Percentiles rank a stretch among this genome's conserved stretches.
Conservation (phyloP, 225 moss, liverwort and hornwort species). For the Asterella californica region DNA sequence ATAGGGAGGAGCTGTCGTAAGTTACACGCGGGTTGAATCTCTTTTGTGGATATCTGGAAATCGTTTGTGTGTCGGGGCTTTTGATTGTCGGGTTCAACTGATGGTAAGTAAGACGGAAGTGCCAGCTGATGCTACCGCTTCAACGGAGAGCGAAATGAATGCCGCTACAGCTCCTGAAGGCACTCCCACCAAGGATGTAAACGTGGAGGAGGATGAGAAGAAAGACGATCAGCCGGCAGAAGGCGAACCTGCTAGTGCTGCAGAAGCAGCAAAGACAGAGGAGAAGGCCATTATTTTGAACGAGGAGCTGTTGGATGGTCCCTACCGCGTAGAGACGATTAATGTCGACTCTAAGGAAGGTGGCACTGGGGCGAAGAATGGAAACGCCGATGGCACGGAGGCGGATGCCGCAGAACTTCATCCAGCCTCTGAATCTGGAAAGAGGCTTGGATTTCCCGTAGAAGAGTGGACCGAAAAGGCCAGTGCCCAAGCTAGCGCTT, state of each 20-base stretch:
- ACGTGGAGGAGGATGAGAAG: conserved; percentile 15
- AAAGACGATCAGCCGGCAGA: background rate
- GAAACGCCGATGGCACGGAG: background rate
- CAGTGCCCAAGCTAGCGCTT: conserved; percentile 23
- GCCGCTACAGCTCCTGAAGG: conserved; percentile 10
- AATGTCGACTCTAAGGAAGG: conserved; percentile 5
- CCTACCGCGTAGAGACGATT: conserved; percentile 20
- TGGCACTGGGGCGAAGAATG: background rate
- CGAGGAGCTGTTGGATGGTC: conserved; percentile 30
- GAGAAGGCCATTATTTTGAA: conserved; percentile 26
- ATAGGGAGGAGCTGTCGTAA: background rate
- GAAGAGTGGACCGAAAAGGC: conserved; percentile 31
- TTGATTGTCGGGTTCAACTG: conserved; percentile 4
- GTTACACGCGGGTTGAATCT: background rate
- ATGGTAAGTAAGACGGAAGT: conserved; percentile 21
- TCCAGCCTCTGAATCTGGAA: conserved; percentile 24
- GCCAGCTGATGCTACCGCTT: conserved; percentile 24
- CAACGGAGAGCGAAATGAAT: conserved; percentile 20
- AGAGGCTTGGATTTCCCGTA: conserved; percentile 24
- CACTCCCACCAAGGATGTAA: conserved; percentile 1
- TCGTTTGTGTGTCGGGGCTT: background rate
- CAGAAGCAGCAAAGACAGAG: background rate
- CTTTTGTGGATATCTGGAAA: background rate
- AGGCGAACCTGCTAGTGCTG: background rate
- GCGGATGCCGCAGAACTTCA: conserved; percentile 9